These are phyloP conservation scores for Whalleya microplaca DNA, from an alignment of 2,329 filamentous ascomycete species.

Conservation along the genomic window DNA sequence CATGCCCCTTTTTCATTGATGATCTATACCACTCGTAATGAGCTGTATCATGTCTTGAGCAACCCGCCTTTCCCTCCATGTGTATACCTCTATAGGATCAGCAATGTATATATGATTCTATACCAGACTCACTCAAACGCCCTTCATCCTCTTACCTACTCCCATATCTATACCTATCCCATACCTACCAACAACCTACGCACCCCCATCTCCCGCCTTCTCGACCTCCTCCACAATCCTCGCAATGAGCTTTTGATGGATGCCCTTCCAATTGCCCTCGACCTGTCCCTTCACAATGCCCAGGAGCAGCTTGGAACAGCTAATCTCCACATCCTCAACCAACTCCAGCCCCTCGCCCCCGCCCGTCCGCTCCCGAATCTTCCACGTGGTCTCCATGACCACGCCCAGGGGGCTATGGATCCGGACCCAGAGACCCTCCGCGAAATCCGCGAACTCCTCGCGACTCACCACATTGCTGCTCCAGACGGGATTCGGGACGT, in stretches of 20 bases:
- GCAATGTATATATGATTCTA: background rate
- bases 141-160: background rate
- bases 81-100: background rate
- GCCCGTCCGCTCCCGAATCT: slow-evolving; percentile 36
- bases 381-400: slow-evolving; percentile 58
- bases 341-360: slow-evolving; percentile 43
- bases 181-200: background rate
- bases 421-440: slow-evolving; percentile 55
- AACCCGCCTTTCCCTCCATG: background rate
- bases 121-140: background rate
- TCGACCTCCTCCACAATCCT: slow-evolving; percentile 40
- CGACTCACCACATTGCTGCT: slow-evolving; percentile 57
- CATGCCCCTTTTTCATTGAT: background rate
- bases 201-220: background rate
- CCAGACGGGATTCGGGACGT: slow-evolving; percentile 59
- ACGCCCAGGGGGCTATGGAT: slow-evolving; percentile 55
- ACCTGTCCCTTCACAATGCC: slow-evolving; percentile 55
- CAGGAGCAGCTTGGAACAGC: slow-evolving; percentile 53
- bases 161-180: background rate
- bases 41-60: background rate
- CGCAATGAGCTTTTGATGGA: slow-evolving; percentile 53
- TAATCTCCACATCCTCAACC: slow-evolving; percentile 54
- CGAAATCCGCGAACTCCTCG: slow-evolving; percentile 56
- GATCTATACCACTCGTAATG: background rate
- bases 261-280: slow-evolving; percentile 53